phyloP scores from a whole-genome alignment of 768 basidiomycete genomes.

The Macrolepiota albuminosa region DNA sequence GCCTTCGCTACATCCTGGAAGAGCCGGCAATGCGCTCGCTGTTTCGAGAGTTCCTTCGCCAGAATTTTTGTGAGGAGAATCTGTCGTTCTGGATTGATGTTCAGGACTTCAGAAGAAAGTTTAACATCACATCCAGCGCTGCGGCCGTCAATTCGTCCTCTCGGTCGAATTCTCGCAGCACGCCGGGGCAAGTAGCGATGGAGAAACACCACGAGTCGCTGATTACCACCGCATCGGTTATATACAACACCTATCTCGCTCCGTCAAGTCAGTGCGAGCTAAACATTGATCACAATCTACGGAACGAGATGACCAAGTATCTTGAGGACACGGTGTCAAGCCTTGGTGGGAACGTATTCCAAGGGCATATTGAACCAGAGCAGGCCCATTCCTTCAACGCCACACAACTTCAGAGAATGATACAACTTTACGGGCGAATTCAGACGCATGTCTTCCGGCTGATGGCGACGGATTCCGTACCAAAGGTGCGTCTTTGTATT shows the following conservation, averaged over 20 bases:
- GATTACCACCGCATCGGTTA: constrained; percentile 90
- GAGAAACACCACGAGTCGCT: constrained; percentile 94
- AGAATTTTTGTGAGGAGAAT: constrained; percentile 98
- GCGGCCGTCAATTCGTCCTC: constrained; percentile 47
- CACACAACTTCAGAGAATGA: constrained; percentile 91
- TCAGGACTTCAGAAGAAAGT: constrained; percentile 93
- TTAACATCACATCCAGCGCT: constrained; percentile 92
- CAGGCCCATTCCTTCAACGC: constrained; percentile 86
- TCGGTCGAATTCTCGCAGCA: constrained; percentile 38
- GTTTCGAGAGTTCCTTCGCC: constrained; percentile 91
- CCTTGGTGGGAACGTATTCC: constrained; percentile 70
- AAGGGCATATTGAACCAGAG: constrained; percentile 76
- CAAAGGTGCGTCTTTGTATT: constrained; percentile 56
- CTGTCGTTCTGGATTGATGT: constrained; percentile 97
- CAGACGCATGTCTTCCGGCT: constrained; percentile 95
- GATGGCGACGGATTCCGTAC: constrained; percentile 99
- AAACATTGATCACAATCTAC: constrained; percentile 96
- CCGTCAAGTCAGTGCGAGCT: constrained; percentile 94
- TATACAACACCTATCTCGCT: constrained; percentile 93
- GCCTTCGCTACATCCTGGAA: constrained; percentile 87
- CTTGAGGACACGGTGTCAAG: constrained; percentile 84
- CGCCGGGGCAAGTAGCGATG: constrained; percentile 85
- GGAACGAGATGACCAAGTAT: constrained; percentile 92
- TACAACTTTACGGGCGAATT: constrained; percentile 91
- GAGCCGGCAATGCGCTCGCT: constrained; percentile 83